These are phyloP conservation scores for Coelastrella sp. DNA, from an alignment of 139 green algal genomes.

Conservation along the genomic window DNA sequence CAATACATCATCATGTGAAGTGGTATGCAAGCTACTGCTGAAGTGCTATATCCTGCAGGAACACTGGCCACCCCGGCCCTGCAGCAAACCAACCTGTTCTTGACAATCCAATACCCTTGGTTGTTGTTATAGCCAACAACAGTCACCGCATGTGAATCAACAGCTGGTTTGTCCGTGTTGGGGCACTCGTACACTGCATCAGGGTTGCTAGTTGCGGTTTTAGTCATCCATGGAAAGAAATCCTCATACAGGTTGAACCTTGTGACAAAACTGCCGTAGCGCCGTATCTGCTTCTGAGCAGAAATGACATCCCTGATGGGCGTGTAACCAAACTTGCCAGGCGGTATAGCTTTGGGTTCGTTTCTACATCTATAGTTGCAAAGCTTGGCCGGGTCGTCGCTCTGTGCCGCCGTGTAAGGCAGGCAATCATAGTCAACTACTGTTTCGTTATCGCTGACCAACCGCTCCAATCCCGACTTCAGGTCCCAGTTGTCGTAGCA, in stretches of 20 bases:
- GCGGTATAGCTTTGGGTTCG: not conserved
- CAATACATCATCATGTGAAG: too few relatives aligned
- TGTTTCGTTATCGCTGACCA: slow-evolving; percentile 21
- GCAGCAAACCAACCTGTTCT: slow-evolving; percentile 13
- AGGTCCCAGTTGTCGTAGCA: slow-evolving; percentile 41
- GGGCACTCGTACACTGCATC: slow-evolving; percentile 30
- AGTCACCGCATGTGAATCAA: slow-evolving; percentile 23
- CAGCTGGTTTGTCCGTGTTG: not conserved
- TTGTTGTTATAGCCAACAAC: slow-evolving; percentile 32
- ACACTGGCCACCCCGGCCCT: too few relatives aligned
- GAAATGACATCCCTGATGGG: not conserved
- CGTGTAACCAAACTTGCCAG: slow-evolving; percentile 6
- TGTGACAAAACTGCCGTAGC: slow-evolving; percentile 35
- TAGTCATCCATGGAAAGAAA: slow-evolving; percentile 31
- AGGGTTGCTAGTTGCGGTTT: not conserved
- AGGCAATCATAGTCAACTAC: slow-evolving; percentile 25
- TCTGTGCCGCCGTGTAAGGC: slow-evolving; percentile 38
- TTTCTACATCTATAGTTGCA: slow-evolving; percentile 37
- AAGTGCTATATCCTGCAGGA: too few relatives aligned
- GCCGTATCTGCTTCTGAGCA: slow-evolving; percentile 24
- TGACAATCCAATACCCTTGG: not conserved
- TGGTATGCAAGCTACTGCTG: too few relatives aligned
- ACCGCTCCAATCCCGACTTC: not conserved
- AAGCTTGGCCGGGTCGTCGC: slow-evolving; percentile 31
- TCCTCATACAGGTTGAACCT: slow-evolving; percentile 33